Conservation (phyloP, 1,139 yeast genomes). For the Lodderomyces elongisporus region DNA sequence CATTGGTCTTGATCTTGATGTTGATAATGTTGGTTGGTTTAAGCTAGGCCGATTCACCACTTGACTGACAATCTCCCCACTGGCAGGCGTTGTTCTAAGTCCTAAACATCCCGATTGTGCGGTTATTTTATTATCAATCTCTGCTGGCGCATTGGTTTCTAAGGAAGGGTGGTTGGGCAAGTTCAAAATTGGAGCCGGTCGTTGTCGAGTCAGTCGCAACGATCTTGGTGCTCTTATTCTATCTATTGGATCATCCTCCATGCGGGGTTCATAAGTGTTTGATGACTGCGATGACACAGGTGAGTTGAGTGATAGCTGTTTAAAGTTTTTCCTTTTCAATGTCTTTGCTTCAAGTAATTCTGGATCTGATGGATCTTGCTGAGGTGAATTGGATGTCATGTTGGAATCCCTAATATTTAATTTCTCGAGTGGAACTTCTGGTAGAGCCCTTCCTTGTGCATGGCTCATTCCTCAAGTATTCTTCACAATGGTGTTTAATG, state of each 20-base stretch:
- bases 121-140: background rate
- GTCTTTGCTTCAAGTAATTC: conserved; percentile 49
- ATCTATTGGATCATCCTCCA: conserved; percentile 6
- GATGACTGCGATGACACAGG: conserved; percentile 7
- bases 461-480: too few relatives aligned
- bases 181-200: conserved; percentile 24
- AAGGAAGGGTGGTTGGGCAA: conserved; percentile 10
- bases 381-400: too few relatives aligned
- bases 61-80: conserved; percentile 1
- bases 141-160: conserved; percentile 6
- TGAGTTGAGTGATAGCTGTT: conserved; percentile 51
- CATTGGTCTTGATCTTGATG: conserved; percentile 4
- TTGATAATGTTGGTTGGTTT: conserved; percentile 1
- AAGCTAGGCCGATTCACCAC: background rate
- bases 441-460: too few relatives aligned
- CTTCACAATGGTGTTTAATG: too few relatives aligned
- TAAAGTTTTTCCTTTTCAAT: conserved; percentile 67
- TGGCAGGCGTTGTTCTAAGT: conserved; percentile 3
- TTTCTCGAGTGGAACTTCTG: too few relatives aligned
- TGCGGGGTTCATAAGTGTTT: background rate
- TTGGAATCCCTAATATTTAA: too few relatives aligned
- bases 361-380: conserved; percentile 8
- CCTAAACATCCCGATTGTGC: background rate
- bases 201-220: conserved; percentile 15
- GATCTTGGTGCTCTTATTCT: conserved; percentile 13